Conservation (phyloP, 2,329 filamentous ascomycete genomes). For the Chrysosphaeria jannelii region DNA sequence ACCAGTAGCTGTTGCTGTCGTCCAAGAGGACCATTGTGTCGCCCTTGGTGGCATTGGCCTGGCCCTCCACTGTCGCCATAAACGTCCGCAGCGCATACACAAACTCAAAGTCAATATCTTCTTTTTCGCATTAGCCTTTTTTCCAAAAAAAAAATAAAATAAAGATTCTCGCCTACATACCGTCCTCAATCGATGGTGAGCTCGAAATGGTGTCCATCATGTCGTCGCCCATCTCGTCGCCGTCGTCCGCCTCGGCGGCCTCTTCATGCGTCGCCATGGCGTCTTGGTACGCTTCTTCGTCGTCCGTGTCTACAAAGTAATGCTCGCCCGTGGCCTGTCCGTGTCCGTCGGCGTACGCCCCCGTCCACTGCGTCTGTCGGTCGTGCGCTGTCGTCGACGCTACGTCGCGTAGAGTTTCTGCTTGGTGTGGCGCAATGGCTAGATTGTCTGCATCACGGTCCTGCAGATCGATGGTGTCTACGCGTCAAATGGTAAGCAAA, state of each 20-base stretch:
- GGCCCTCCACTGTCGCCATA: conserved; percentile 87
- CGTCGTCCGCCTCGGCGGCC: conserved; percentile 34
- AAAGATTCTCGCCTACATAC: conserved; percentile 35
- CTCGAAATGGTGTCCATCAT: conserved; percentile 98
- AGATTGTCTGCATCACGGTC: conserved; percentile 45
- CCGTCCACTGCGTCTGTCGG: conserved; percentile 25
- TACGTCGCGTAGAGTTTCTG: conserved; percentile 53
- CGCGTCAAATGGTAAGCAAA: not conserved
- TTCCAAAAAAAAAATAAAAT: conserved; percentile 9
- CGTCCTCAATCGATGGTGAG: conserved; percentile 95
- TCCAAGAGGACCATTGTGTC: conserved; percentile 97
- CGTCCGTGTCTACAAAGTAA: conserved; percentile 18
- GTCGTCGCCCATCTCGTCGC: conserved; percentile 47
- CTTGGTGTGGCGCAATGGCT: no score
- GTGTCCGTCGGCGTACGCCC: no score
- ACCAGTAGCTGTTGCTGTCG: conserved; percentile 99
- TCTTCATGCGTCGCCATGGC: no score
- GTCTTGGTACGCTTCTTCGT: conserved; percentile 23
- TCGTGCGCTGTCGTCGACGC: conserved; percentile 49
- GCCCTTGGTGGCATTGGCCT: conserved; percentile 92
- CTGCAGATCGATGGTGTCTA: conserved; percentile 90
- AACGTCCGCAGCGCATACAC: conserved; percentile 97
- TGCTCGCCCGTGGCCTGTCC: no score
- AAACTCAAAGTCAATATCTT: conserved; percentile 99
- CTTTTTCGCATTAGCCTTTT: conserved; percentile 72